Evolutionary conservation across 257 asterid species (phyloP), one percentile per base, ranked within the genome.

Genomic region (Gentiana dahurica): DNA sequence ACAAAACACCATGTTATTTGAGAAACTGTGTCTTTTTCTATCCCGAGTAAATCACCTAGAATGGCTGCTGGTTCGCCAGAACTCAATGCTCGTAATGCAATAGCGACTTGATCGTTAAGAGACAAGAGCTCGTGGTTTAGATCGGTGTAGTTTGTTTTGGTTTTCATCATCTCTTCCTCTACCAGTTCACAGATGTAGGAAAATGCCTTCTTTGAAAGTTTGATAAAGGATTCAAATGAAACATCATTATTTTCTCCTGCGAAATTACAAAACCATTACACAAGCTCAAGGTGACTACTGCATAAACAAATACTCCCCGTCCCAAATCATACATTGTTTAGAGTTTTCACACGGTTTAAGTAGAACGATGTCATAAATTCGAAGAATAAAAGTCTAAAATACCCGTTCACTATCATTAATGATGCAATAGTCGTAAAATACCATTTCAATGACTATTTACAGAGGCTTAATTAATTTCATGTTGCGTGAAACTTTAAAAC

Each of bases 1-100:
- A 68, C 61, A 34, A 62, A 68, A 24, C 50, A 57, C 73, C 68
- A 62, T 12, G 73, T 62, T 62, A 68, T 47, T 6, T 62, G 54
- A 38, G 55, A 45, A 45, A 68, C 65, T 12, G 60, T 38, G 0
- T 64, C 50, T 12, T 58, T 64, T 60, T 62, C 44, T 11, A 68
- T 13, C 50, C 73, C 73, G 15, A 68, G 57, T 37, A 63, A 12
- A 5, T 68, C 55, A 5, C 73, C 68, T 6, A 68, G 45, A 45
- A 8, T 5, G 39, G 64, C 36, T 4, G 57, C 51, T 7, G 73
- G 51, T 12, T 62, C 61, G 8, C 68, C 69, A 35, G 68, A 68
- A 53, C 68, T 68, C 41, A 68, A 44, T 51, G 65, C 52, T 57
- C 68, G 57, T 55, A 68, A 58, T 35, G 65, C 69, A 46, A 68